Evolutionary conservation across 495 filamentous ascomycete species (phyloP).

Genomic region (Penicillium pulvis): DNA sequence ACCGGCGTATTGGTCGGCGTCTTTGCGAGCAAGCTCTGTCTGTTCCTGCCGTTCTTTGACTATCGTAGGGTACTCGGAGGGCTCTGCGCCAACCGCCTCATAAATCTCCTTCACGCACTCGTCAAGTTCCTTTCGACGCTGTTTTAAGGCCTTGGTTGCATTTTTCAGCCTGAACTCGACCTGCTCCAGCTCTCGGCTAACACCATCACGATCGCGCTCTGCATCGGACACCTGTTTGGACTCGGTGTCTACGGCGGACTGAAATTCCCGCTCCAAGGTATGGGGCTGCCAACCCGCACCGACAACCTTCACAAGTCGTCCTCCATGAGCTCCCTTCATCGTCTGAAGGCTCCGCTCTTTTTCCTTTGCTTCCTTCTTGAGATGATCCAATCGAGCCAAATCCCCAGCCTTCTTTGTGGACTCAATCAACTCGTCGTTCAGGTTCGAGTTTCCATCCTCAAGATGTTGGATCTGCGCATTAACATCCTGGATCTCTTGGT

Average conservation of each 20-base stretch:
- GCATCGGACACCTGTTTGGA: constrained; percentile 56
- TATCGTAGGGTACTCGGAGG: constrained; percentile 52
- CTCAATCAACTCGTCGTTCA: constrained; percentile 76
- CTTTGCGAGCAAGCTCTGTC: constrained; percentile 61
- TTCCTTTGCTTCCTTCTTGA: constrained; percentile 74
- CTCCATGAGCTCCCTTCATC: constrained; percentile 71
- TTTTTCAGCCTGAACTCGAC: constrained; percentile 75
- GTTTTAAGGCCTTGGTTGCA: constrained; percentile 58
- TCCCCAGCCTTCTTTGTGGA: constrained; percentile 77
- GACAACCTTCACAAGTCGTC: constrained; percentile 64
- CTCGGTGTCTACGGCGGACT: constrained; percentile 61
- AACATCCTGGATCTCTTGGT: constrained; percentile 63
- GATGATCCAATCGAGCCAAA: constrained; percentile 74
- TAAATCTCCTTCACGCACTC: constrained; percentile 53
- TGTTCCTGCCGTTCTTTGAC: constrained; percentile 59
- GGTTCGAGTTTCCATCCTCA: constrained; percentile 65
- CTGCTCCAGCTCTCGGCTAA: constrained; percentile 73
- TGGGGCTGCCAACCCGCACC: constrained; percentile 66
- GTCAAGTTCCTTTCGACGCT: constrained; percentile 64
- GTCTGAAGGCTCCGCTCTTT: constrained; percentile 71
- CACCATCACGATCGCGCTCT: constrained; percentile 66
- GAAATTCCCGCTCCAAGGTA: constrained; percentile 71
- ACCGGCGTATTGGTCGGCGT: constrained; percentile 61
- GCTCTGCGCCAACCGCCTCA: constrained; percentile 55
- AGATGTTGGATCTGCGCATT: constrained; percentile 64